Evolutionary conservation across 139 green algal genomes (phyloP).

Genomic region (Chlamydomonas sp.): DNA sequence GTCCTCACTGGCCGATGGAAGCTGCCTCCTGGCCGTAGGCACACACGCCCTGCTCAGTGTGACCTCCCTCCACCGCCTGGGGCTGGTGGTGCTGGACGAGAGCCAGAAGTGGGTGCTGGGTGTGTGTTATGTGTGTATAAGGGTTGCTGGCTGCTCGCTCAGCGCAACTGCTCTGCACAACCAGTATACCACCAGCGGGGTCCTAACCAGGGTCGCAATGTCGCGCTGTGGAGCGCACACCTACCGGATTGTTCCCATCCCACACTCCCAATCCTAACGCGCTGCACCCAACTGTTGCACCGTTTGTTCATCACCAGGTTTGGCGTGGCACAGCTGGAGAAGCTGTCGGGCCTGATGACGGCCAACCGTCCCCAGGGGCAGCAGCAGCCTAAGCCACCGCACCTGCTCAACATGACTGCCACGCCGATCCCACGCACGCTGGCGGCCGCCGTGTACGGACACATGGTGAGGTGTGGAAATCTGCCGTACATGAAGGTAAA

Average conservation of each 20-base stretch:
- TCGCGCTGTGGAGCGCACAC: no score
- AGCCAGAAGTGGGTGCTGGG: conserved; percentile 83
- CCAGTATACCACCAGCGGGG: no score
- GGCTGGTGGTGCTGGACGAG: conserved; percentile 94
- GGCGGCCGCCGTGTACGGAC: conserved; percentile 80
- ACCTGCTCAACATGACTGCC: conserved; percentile 94
- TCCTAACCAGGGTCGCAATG: no score
- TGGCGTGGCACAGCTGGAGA: conserved; percentile 85
- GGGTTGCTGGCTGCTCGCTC: no score
- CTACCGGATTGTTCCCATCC: no score
- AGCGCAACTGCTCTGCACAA: no score
- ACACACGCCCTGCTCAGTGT: conserved; percentile 87
- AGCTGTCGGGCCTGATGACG: conserved; percentile 60
- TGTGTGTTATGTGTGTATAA: no score
- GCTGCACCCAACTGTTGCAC: neutral
- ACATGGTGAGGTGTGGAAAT: conserved; percentile 50
- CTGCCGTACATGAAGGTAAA: no score
- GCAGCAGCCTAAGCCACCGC: conserved; percentile 19
- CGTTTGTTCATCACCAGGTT: conserved; percentile 64
- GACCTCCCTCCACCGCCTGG: conserved; percentile 77
- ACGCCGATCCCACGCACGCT: conserved; percentile 97
- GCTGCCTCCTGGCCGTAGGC: conserved; percentile 78
- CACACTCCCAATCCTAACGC: no score
- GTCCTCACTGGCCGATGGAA: conserved; percentile 52
- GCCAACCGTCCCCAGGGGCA: conserved; percentile 44